phyloP scores from a whole-genome alignment of 257 asterid species.

The Solanum stenotomum region DNA sequence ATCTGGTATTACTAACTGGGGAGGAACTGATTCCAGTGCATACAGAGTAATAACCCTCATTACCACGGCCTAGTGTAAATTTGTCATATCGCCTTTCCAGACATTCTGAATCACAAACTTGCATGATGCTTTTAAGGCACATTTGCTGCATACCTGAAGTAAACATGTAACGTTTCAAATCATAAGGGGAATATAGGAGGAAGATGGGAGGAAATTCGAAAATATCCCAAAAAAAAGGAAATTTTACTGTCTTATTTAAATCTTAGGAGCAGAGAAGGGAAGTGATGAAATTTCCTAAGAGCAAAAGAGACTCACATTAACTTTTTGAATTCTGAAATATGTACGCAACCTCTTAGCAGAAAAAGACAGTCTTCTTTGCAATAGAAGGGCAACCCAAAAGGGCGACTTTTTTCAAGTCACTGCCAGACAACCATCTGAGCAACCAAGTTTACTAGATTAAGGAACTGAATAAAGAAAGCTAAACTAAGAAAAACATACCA shows the following conservation, averaged over 20 bases:
- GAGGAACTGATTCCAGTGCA: constrained; percentile 55
- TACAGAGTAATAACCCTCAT: constrained; percentile 43
- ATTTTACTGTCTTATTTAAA: neutral
- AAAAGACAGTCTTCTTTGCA: constrained; percentile 20
- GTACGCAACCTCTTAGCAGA: constrained; percentile 59
- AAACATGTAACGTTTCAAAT: neutral
- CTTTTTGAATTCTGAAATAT: constrained; percentile 59
- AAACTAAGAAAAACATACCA: neutral
- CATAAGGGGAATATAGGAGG: neutral
- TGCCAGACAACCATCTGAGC: constrained; percentile 78
- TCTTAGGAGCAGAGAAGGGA: neutral
- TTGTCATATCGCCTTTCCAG: constrained; percentile 9
- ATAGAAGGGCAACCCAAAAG: constrained; percentile 74
- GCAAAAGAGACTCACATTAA: constrained; percentile 28
- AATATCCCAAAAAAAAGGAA: neutral
- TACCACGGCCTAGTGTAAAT: constrained; percentile 31
- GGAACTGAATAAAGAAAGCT: neutral
- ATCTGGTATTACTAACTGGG: constrained; percentile 41
- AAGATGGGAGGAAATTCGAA: neutral
- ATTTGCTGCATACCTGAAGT: constrained; percentile 62
- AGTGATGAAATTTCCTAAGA: neutral
- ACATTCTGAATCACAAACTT: constrained; percentile 29
- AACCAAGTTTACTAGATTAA: constrained; percentile 14
- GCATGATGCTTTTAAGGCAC: constrained; percentile 51
- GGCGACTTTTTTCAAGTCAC: constrained; percentile 68